Percentiles rank a stretch among this genome's conserved stretches.
phyloP scores from a whole-genome alignment of 108 stramenopile genomes.

The Cyclotella choctawhatcheeana region DNA sequence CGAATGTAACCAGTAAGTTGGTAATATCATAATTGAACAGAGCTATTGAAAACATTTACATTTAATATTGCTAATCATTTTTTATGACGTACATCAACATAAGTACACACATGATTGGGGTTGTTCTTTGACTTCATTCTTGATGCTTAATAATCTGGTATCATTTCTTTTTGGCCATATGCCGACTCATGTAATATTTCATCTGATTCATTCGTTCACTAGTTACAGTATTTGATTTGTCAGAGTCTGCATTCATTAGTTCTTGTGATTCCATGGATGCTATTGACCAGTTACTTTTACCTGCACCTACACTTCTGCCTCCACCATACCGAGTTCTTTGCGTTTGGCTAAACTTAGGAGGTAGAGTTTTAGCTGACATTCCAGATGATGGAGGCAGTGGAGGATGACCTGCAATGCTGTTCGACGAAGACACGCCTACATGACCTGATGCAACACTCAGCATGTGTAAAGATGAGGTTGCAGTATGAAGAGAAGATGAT shows the following conservation, averaged over 20 bases:
- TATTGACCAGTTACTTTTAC: constrained; percentile 41
- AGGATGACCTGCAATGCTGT: constrained; percentile 19
- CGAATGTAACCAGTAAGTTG: too few species aligned
- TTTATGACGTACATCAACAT: too few species aligned
- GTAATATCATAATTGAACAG: too few species aligned
- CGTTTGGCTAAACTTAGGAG: constrained; percentile 28
- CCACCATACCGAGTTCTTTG: constrained; percentile 14
- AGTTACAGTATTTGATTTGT: constrained; percentile 9
- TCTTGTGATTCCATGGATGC: constrained; percentile 45
- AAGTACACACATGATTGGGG: too few species aligned
- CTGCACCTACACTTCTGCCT: constrained; percentile 26
- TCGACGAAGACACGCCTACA: neutral
- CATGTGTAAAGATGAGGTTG: constrained; percentile 22
- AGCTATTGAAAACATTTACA: too few species aligned
- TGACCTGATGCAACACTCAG: constrained; percentile 19
- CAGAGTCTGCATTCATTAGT: constrained; percentile 30
- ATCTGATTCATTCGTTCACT: constrained; percentile 46
- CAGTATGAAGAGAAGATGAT: constrained; percentile 35
- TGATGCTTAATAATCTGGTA: neutral
- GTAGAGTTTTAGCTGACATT: constrained; percentile 36
- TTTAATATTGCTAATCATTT: too few species aligned
- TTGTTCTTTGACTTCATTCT: too few species aligned
- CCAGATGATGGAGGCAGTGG: constrained; percentile 30
- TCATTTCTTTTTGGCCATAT: constrained; percentile 25
- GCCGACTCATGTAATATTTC: constrained; percentile 40